Evolutionary conservation across 1,139 yeast species (phyloP), one percentile per base, ranked within the genome.

Genomic region (Ogataea hybrid): DNA sequence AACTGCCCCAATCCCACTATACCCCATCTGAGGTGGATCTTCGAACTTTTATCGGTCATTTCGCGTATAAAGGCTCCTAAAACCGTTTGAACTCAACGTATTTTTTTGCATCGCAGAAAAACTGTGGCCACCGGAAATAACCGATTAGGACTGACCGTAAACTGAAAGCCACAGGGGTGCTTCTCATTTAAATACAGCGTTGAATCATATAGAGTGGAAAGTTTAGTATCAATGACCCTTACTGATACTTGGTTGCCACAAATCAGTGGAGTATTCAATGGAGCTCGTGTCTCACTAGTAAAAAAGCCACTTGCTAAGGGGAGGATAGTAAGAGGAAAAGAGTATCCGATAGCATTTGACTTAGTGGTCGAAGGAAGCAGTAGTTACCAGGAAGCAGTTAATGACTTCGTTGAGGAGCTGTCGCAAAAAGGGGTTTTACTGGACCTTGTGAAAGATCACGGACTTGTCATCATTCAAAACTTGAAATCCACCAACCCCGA

Each of bases 1-100:
- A 47, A 44, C 4, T 18, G 15, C 2, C 51, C 51, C 8, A 46
- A 42, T 2, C 51, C 51, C 16, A 47, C 29, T 12, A 47, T 33
- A 10, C 49, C 51, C 51, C 51, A 47, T 16, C 37, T 43, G 33
- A 34, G 20, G 18, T 17, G 18, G 18, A 17, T 17, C 7, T 17
- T 17, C 6, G 18, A 6, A 17, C 7, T 17, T 17, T 6, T 17
- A 6, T 17, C 18, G 18, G 18, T 17, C 18, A 17, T 17, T 17
- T 17, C 18, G 18, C 18, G 18, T 17, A 17, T 17, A 17, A 17
- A 17, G 7, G 18, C 18, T 17, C 6, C 7, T 6, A 17, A 6
- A 17, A 17, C 7, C 7, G 7, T 17, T 17, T 6, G 7, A 17
- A 17, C 7, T 6, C 18, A 17, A 17, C 7, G 18, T 17, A 17